Evolutionary conservation across 73 alveolate genomes (phyloP).

Genomic region (Tetrahymena elliotti): DNA sequence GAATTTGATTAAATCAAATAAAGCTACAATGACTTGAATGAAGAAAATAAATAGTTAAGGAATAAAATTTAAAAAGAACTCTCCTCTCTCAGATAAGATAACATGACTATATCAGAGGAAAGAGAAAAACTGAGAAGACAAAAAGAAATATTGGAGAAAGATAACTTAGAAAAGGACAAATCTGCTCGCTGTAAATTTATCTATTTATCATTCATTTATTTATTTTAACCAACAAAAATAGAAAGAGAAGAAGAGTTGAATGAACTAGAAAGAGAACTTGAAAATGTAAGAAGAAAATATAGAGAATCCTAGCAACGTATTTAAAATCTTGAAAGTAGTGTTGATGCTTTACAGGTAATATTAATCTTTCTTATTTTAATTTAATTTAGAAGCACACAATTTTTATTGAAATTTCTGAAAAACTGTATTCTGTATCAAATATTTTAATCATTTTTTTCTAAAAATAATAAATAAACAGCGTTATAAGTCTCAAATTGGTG

Average conservation of each 20-base stretch:
- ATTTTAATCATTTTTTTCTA: not conserved
- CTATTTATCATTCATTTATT: not conserved
- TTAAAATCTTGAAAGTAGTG: constrained; percentile 19
- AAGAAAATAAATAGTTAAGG: constrained; percentile 19
- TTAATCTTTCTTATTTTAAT: not conserved
- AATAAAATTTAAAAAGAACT: constrained; percentile 16
- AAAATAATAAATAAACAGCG: not conserved
- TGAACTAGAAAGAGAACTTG: constrained; percentile 31
- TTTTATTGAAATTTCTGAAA: too few relatives aligned
- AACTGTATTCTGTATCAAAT: too few relatives aligned
- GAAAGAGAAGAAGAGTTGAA: constrained; percentile 19
- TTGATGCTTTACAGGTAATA: not conserved
- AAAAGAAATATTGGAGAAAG: constrained; percentile 20
- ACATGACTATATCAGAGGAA: not conserved
- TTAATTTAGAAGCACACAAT: too few relatives aligned
- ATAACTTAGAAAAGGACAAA: not conserved
- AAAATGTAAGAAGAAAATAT: constrained; percentile 25
- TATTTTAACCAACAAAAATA: not conserved
- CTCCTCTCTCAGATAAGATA: not conserved
- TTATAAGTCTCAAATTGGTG: not conserved
- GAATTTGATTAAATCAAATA: constrained; percentile 26
- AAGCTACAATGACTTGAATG: constrained; percentile 27
- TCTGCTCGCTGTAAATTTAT: not conserved
- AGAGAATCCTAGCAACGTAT: constrained; percentile 31
- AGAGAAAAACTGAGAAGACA: not conserved